Percentiles rank a stretch among this genome's conserved stretches.
phyloP scores from a whole-genome alignment of 75 land plant species.

The Cryptomeria japonica region DNA sequence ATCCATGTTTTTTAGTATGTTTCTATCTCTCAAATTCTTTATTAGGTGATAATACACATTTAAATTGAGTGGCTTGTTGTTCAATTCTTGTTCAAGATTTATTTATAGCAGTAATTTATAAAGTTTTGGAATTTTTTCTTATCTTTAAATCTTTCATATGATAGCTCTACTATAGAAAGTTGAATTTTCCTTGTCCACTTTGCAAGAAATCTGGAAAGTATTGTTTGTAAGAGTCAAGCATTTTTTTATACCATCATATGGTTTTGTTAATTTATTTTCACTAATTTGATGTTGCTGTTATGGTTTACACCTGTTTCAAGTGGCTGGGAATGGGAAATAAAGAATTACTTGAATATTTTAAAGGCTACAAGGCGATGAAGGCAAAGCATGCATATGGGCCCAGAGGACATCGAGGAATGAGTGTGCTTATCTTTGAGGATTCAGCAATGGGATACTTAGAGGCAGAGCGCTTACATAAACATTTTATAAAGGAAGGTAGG shows the following conservation, averaged over 20 bases:
- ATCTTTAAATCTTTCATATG: not conserved
- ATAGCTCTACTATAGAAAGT: not conserved
- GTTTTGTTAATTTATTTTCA: not conserved
- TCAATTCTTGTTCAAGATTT: not conserved
- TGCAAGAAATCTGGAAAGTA: not conserved
- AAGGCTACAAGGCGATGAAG: conserved; percentile 36
- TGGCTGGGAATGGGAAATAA: conserved; percentile 59
- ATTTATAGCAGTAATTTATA: not conserved
- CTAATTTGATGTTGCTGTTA: not conserved
- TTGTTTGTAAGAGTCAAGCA: not conserved
- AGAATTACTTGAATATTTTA: conserved; percentile 40
- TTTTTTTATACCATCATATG: not conserved
- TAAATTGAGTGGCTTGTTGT: not conserved
- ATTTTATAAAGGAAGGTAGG: conserved; percentile 21
- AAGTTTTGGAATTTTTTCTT: not conserved
- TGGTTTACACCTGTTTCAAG: conserved; percentile 15
- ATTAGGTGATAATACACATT: not conserved
- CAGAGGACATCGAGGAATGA: conserved; percentile 45
- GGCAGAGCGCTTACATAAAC: conserved; percentile 28
- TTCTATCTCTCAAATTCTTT: not conserved
- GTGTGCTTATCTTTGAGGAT: conserved; percentile 33
- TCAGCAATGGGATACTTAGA: conserved; percentile 40
- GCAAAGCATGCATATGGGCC: conserved; percentile 50
- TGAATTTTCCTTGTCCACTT: not conserved
- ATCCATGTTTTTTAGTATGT: not conserved